Evolutionary conservation across 352 stramenopile genomes (phyloP), one percentile per base, ranked within the genome.

Genomic region (Phytopythium cucurbitacearum): DNA sequence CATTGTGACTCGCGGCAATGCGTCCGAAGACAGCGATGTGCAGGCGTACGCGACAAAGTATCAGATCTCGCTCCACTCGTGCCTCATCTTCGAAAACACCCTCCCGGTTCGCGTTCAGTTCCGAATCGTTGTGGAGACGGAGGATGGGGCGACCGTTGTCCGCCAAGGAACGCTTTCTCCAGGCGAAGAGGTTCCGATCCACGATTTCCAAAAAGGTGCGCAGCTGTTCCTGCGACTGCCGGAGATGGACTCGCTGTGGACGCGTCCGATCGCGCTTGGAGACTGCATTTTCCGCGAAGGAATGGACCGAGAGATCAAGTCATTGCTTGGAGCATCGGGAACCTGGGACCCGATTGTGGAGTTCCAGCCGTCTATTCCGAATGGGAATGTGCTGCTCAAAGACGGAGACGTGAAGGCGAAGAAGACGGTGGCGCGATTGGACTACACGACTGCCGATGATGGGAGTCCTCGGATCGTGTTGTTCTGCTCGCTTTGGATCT

Each of bases 211-310:
- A 57, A 71, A 82, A n/a, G 71, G 87, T 45, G 81, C 85, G 0
- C 69, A 75, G 38, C 62, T 95, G 7, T 61, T 85, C 39, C 62
- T 95, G 21, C 80, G 84, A 12, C 58, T 94, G 7, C 83, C 85
- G 6, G 85, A 94, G 38, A 92, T 94, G 80, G 84, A 93, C 49
- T 93, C 83, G 15, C 86, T 89, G 9, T 95, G 85, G 85, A 88
- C 73, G 10, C 70, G 69, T 15, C 57, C 76, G 2, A 76, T 94
- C 21, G 79, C 71, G 48, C 57, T 95, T 4, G 75, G 76, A 7
- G 81, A 94, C 48, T 95, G 83, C 40, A 90, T 95, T 48, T 95
- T 79, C 48, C 73, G 85, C 39, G 80, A 95, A 52, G 65, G 60
- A 2, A 93, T 91, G 80, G 74, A 73, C 15, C 79, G 77, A 53